Percentiles rank a stretch among this genome's conserved stretches.
These are phyloP conservation scores for Fusarium sp. DNA, from an alignment of 2,329 filamentous ascomycete genomes.

Conservation along the genomic window DNA sequence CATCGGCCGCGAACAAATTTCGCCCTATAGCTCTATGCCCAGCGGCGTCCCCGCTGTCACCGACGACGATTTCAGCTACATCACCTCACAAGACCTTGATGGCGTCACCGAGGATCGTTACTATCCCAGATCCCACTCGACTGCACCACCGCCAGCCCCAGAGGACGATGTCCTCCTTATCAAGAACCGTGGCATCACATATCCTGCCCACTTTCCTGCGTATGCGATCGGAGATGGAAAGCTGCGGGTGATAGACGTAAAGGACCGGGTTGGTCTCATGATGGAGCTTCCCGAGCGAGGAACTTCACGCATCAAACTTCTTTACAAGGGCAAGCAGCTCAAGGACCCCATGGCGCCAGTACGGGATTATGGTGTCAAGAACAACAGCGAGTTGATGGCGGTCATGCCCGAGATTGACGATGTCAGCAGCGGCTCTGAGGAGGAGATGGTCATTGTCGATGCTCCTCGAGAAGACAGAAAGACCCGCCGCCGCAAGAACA, in stretches of 20 bases:
- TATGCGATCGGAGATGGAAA: constrained; percentile 83
- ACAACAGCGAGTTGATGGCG: constrained; percentile 71
- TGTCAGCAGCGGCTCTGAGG: constrained; percentile 58
- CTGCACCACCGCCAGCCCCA: constrained; percentile 54
- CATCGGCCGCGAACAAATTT: constrained; percentile 62
- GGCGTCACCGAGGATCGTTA: constrained; percentile 59
- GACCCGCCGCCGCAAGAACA: constrained; percentile 60
- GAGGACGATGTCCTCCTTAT: constrained; percentile 81
- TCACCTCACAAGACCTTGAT: constrained; percentile 82
- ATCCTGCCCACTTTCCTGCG: constrained; percentile 80
- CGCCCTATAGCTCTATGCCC: constrained; percentile 66
- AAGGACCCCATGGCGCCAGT: constrained; percentile 74
- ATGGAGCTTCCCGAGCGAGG: constrained; percentile 72
- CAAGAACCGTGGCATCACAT: constrained; percentile 76
- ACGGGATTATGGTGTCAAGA: constrained; percentile 74
- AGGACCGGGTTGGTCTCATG: constrained; percentile 76
- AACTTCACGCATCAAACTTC: constrained; percentile 72
- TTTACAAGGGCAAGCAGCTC: constrained; percentile 81
- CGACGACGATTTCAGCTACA: constrained; percentile 85
- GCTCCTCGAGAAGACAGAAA: constrained; percentile 54
- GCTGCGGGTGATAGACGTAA: constrained; percentile 76
- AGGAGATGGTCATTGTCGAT: constrained; percentile 64
- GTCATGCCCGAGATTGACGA: constrained; percentile 59
- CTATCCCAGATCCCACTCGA: constrained; percentile 57
- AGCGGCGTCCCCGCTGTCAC: constrained; percentile 74